These are phyloP conservation scores for Boletus sp. DNA, from an alignment of 1,284 basidiomycete genomes.

Conservation along the genomic window DNA sequence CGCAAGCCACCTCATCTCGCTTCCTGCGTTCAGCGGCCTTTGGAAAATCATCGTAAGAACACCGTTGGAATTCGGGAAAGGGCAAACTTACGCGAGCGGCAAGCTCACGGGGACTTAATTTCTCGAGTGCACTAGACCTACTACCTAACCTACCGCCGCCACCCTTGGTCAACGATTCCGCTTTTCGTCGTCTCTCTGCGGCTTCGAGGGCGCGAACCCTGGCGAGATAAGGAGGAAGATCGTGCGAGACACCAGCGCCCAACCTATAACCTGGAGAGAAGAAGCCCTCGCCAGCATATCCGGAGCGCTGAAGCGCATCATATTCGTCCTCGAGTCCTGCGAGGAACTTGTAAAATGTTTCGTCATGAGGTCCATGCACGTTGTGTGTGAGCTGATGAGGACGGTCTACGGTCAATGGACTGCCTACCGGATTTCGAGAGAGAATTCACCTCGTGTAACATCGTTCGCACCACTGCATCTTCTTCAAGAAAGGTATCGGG, in stretches of 20 bases:
- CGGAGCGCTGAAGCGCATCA: constrained; percentile 70
- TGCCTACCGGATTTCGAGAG: neutral
- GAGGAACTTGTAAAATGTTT: constrained; percentile 80
- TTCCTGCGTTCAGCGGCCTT: constrained; percentile 83
- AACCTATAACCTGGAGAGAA: constrained; percentile 69
- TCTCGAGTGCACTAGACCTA: constrained; percentile 36
- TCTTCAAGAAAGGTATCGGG: constrained; percentile 76
- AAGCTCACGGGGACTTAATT: constrained; percentile 68
- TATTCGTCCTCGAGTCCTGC: constrained; percentile 81
- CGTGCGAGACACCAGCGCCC: constrained; percentile 62
- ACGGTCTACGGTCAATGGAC: neutral
- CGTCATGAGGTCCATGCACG: constrained; percentile 85
- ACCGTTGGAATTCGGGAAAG: neutral
- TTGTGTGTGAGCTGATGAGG: constrained; percentile 78
- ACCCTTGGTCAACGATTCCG: constrained; percentile 52
- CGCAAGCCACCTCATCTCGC: constrained; percentile 74
- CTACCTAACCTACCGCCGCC: constrained; percentile 64
- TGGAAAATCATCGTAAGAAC: constrained; percentile 6
- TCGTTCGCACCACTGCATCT: constrained; percentile 73
- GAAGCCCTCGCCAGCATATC: constrained; percentile 86
- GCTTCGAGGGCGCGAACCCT: constrained; percentile 71
- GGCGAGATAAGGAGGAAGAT: constrained; percentile 66
- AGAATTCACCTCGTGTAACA: constrained; percentile 80
- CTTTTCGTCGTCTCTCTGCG: constrained; percentile 68
- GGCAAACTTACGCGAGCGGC: constrained; percentile 67